These are phyloP conservation scores for Manihot esculenta DNA, from an alignment of 441 rosid species.

Conservation along the genomic window DNA sequence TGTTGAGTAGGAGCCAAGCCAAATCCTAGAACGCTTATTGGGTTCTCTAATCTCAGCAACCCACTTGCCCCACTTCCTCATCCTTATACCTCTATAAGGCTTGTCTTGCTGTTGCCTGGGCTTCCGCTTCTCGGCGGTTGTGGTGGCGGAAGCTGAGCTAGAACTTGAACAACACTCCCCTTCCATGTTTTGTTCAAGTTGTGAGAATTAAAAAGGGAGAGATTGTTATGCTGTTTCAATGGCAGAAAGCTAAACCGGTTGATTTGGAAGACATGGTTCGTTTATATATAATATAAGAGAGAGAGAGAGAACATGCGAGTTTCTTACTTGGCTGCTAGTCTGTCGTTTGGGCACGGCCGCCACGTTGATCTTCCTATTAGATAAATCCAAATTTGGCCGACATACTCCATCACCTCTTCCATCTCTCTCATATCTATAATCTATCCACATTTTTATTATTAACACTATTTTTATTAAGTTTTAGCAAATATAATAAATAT, in stretches of 20 bases:
- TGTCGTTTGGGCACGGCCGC: slow-evolving; percentile 53
- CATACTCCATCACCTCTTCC: slow-evolving; percentile 39
- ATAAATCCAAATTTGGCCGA: slow-evolving; percentile 55
- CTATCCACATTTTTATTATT: no score
- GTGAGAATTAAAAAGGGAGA: no score
- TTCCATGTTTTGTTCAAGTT: slow-evolving; percentile 28
- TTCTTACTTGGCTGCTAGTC: slow-evolving; percentile 53
- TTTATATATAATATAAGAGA: slow-evolving; percentile 4
- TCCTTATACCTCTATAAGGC: slow-evolving; percentile 79
- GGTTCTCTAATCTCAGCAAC: slow-evolving; percentile 93
- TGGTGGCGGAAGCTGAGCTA: slow-evolving; percentile 1
- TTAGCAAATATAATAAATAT: no score
- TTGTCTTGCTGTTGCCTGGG: slow-evolving; percentile 48
- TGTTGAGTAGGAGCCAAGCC: slow-evolving; percentile 87
- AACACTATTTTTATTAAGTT: no score
- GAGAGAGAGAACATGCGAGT: slow-evolving; percentile 13
- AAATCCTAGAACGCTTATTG: slow-evolving; percentile 73
- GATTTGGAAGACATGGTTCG: slow-evolving; percentile 1
- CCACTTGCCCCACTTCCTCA: slow-evolving; percentile 97
- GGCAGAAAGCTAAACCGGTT: slow-evolving; percentile 24
- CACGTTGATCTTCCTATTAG: slow-evolving; percentile 48
- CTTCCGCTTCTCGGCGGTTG: slow-evolving; percentile 33
- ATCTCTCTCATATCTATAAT: neutral
- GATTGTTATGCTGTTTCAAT: slow-evolving; percentile 13
- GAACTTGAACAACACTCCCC: slow-evolving; percentile 30